These are phyloP conservation scores for Suhomyces prunicola DNA, from an alignment of 805 yeast genomes.

Conservation along the genomic window DNA sequence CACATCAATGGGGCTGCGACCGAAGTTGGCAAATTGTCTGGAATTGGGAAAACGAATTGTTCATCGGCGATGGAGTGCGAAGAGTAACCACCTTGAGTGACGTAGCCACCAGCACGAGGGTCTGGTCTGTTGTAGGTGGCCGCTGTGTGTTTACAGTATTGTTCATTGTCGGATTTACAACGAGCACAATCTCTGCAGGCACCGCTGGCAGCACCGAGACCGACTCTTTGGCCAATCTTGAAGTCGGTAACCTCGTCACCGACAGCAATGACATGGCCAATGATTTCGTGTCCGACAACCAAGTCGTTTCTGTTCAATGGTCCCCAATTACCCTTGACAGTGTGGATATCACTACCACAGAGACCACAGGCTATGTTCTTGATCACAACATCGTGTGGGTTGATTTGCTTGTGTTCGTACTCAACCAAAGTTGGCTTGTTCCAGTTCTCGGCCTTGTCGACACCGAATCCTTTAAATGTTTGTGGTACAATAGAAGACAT, in stretches of 20 bases:
- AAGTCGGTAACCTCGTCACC: slow-evolving; percentile 54
- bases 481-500: slow-evolving; percentile 35
- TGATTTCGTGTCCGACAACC: slow-evolving; percentile 49
- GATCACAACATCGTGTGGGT: slow-evolving; percentile 16
- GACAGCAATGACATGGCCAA: slow-evolving; percentile 43
- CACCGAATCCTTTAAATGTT: slow-evolving; percentile 61
- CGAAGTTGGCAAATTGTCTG: slow-evolving; percentile 43
- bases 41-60: slow-evolving; percentile 61
- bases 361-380: slow-evolving; percentile 32
- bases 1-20: slow-evolving; percentile 72
- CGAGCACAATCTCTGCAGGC: slow-evolving; percentile 46
- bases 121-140: slow-evolving; percentile 23
- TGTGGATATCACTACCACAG: slow-evolving; percentile 62
- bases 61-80: slow-evolving; percentile 63
- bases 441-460: slow-evolving; percentile 50
- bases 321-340: slow-evolving; percentile 52
- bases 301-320: slow-evolving; percentile 28
- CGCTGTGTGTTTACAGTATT: slow-evolving; percentile 32
- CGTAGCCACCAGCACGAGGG: slow-evolving; percentile 38
- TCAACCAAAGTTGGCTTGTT: slow-evolving; percentile 49
- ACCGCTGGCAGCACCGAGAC: slow-evolving; percentile 68
- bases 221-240: slow-evolving; percentile 73
- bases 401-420: slow-evolving; percentile 44
- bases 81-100: slow-evolving; percentile 70
- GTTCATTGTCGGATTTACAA: slow-evolving; percentile 23